Percentiles rank a stretch among this genome's conserved stretches.
These are phyloP conservation scores for Kalmusia sp. DNA, from an alignment of 2,329 filamentous ascomycete species.

Conservation along the genomic window DNA sequence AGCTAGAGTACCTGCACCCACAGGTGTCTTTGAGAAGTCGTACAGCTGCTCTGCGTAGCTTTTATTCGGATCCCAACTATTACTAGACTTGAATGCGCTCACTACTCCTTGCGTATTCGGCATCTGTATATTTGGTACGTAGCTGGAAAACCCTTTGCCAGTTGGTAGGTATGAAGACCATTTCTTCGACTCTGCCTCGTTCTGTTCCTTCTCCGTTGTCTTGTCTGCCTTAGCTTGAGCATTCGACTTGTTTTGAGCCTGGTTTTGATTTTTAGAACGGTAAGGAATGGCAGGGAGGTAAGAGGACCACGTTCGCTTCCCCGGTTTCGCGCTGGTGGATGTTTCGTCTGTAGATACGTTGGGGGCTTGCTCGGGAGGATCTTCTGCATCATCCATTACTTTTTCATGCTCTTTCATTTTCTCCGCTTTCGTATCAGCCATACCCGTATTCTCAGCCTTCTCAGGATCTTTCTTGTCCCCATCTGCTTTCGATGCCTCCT, in stretches of 20 bases:
- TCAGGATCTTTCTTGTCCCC: conserved; percentile 7
- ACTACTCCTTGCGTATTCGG: conserved; percentile 50
- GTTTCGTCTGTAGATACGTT: conserved; percentile 32
- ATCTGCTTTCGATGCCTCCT: conserved; percentile 3
- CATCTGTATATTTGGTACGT: conserved; percentile 50
- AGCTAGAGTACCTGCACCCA: conserved; percentile 55
- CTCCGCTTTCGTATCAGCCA: not conserved
- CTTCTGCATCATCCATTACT: conserved; percentile 21
- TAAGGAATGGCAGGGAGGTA: conserved; percentile 50
- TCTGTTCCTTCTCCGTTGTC: conserved; percentile 39
- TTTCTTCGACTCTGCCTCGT: conserved; percentile 46
- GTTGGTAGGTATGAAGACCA: conserved; percentile 58
- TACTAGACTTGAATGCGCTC: conserved; percentile 53
- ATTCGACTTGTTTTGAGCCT: conserved; percentile 18
- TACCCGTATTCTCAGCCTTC: conserved; percentile 1
- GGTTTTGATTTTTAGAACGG: conserved; percentile 31
- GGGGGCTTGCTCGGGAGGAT: conserved; percentile 40
- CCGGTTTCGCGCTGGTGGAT: conserved; percentile 18
- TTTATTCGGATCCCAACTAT: conserved; percentile 56
- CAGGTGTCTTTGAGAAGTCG: conserved; percentile 59
- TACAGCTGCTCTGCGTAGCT: conserved; percentile 58
- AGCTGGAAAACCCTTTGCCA: conserved; percentile 56
- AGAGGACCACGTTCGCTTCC: conserved; percentile 47
- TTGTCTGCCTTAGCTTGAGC: conserved; percentile 28
- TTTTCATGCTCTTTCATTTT: conserved; percentile 16